Percentiles rank a stretch among this genome's conserved stretches.
Conservation (phyloP, 2,329 filamentous ascomycete species). For the Pyrenochaeta sp. region DNA sequence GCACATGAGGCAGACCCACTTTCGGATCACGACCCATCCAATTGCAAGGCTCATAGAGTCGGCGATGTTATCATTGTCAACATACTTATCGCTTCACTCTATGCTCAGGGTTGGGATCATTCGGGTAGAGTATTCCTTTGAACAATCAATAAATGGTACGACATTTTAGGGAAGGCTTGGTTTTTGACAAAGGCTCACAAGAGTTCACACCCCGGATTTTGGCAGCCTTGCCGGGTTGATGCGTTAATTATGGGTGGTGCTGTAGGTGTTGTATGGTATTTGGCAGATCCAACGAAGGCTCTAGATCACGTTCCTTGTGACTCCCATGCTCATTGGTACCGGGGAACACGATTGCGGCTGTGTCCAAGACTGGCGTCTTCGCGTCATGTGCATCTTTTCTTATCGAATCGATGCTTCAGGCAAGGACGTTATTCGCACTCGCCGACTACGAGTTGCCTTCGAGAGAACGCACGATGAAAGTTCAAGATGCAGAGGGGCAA, state of each 20-base stretch:
- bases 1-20: background rate
- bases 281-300: background rate
- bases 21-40: background rate
- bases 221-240: background rate
- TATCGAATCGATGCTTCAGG: conserved; percentile 1
- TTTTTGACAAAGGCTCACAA: background rate
- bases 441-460: background rate
- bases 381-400: background rate
- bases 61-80: background rate
- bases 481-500: background rate
- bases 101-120: background rate
- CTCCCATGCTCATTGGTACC: background rate
- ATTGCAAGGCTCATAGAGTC: background rate
- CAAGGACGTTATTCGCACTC: background rate
- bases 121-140: background rate
- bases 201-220: background rate
- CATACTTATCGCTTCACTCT: background rate
- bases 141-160: background rate
- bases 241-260: background rate
- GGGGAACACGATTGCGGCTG: background rate
- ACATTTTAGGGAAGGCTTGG: background rate
- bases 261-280: background rate
- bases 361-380: background rate
- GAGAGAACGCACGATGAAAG: background rate
- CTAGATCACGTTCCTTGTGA: background rate